Evolutionary conservation across 805 yeast genomes (phyloP), one percentile per base, ranked within the genome.

Genomic region (Pichia ethanolica): DNA sequence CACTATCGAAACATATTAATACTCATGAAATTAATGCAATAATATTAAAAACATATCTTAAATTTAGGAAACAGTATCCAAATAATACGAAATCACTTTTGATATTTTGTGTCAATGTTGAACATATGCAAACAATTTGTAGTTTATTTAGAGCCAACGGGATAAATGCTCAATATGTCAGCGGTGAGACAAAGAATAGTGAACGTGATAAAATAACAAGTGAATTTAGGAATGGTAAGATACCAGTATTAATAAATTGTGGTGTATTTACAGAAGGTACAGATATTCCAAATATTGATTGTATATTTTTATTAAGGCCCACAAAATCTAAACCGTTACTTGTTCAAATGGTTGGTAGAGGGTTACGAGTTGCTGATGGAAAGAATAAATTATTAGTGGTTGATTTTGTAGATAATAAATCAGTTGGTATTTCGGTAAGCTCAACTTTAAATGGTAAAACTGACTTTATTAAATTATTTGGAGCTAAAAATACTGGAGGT

Each of bases 241-340:
- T 87, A 20, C 79, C 83, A 5, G 95, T 91, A 0, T 66, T 90
- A 33, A 75, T 93, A 68, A 91, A 91, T 60, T 93, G 96, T 62
- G 88, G 86, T 14, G 87, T 90, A 6, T 83, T 91, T 57, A 90
- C 96, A 0, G 98, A 90, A 63, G 98, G 98, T 0, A 89, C 97
- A 0, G 97, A 90, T 67, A 82, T 91, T 20, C 97, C 97, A 3
- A 82, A 82, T 53, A 84, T 89, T 49, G 97, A 90, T 60, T 82
- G 89, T 33, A 69, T 90, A 11, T 71, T 90, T 32, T 64, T 90
- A 34, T 86, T 87, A 4, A 69, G 97, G 35, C 96, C 97, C 1
- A 86, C 97, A 0, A 74, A 74, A 50, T 89, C 97, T 0, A 68
- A 80, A 34, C 79, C 85, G 0, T 66, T 90, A 40, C 66, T 88